Conservation (phyloP, 108 stramenopile species). For the Skeletonema costatum region DNA sequence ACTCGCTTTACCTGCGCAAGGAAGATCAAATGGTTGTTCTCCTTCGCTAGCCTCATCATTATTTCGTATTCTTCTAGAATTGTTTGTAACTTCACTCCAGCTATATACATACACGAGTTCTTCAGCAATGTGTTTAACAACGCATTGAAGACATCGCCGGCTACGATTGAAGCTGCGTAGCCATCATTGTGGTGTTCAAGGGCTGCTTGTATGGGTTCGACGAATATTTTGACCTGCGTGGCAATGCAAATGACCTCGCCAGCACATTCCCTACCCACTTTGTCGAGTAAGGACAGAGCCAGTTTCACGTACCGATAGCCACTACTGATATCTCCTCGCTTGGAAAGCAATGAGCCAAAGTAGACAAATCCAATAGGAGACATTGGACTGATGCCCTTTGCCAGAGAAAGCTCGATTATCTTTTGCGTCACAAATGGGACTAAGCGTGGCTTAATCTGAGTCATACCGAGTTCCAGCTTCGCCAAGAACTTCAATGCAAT, state of each 20-base stretch:
- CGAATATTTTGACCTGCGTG: not conserved
- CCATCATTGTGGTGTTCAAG: constrained; percentile 3
- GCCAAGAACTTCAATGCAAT: constrained; percentile 23
- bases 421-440: not conserved
- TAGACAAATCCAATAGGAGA: constrained; percentile 15
- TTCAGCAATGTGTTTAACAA: no score
- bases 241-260: constrained; percentile 7
- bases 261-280: not conserved
- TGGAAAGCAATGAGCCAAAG: constrained; percentile 2
- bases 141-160: constrained; percentile 1
- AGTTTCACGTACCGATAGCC: constrained; percentile 7
- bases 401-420: constrained; percentile 8
- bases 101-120: no score
- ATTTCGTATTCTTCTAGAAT: no score
- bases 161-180: constrained; percentile 1
- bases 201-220: constrained; percentile 5
- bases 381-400: constrained; percentile 1
- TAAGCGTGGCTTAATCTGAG: no score
- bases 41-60: no score
- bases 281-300: constrained; percentile 1
- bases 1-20: no score
- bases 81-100: no score
- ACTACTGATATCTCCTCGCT: not conserved
- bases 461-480: no score
- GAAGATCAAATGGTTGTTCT: no score